Conservation (phyloP, 768 basidiomycete species). For the Leccinum broughii region DNA sequence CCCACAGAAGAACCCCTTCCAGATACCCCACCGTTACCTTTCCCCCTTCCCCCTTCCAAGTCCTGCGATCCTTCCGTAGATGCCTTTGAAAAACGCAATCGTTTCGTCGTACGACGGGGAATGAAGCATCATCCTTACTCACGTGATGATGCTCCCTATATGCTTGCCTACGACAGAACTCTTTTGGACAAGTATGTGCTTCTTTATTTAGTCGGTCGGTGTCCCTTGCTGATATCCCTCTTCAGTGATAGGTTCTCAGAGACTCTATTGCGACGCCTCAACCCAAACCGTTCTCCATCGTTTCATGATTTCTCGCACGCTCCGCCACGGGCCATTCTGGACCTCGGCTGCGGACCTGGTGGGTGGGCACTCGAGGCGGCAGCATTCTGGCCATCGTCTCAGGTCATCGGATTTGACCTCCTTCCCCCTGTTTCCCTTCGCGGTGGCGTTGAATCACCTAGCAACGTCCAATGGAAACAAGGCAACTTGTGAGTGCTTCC, state of each 20-base stretch:
- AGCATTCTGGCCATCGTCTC: conserved; percentile 56
- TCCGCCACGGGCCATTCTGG: conserved; percentile 59
- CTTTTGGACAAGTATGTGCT: conserved; percentile 56
- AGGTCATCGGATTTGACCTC: conserved; percentile 67
- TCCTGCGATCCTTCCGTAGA: conserved; percentile 14
- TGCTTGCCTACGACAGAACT: conserved; percentile 64
- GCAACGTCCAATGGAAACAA: conserved; percentile 49
- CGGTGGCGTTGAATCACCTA: conserved; percentile 39
- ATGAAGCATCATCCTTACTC: conserved; percentile 60
- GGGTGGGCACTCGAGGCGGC: conserved; percentile 68
- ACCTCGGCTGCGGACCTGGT: conserved; percentile 76
- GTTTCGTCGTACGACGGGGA: conserved; percentile 27
- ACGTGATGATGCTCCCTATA: conserved; percentile 51
- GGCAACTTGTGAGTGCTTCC: conserved; percentile 64
- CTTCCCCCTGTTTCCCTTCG: conserved; percentile 38
- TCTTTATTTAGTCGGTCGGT: conserved; percentile 3
- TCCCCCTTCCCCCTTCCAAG: neutral
- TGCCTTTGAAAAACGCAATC: conserved; percentile 26
- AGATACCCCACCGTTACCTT: neutral
- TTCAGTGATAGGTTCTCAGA: conserved; percentile 62
- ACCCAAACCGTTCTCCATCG: conserved; percentile 52
- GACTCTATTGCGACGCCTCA: conserved; percentile 54
- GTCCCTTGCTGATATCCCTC: conserved; percentile 14
- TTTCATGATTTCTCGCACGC: conserved; percentile 54
- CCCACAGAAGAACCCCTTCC: neutral